Evolutionary conservation across 345 rosid species (phyloP), one percentile per base, ranked within the genome.

Genomic region (Eucalyptus victrix): DNA sequence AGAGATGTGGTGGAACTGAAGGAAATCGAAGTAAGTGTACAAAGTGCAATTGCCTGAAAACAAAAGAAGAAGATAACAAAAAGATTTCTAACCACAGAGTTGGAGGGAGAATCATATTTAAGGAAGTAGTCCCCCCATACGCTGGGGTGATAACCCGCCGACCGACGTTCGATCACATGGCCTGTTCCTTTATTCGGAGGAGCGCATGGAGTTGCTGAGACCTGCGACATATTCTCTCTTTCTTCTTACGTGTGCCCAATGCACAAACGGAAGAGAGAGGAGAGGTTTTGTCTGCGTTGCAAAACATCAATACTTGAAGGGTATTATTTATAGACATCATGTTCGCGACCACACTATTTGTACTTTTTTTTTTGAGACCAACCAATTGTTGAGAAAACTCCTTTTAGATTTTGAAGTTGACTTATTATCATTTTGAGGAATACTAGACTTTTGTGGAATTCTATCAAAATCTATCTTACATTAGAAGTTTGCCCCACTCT

Each of bases 61-160:
- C 34, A 26, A 58, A 58, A 58, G 34, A 6, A 30, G 72, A 65
- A 65, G 34, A 30, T 45, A 37, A 4, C 54, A 54, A 53, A 9
- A 14, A 16, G 28, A 83, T 81, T 7, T 7, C 49, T 12, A 72
- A 88, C 65, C 80, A 19, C 11, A 5, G 54, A 37, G 24, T 23
- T 26, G 23, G 47, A 53, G 15, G 89, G 34, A 42, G 89, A 65
- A 32, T 47, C 12, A 32, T 24, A 42, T 5, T 42, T 49, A 30
- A 89, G 90, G 86, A 92, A 89, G 26, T 87, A 60, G 14, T 90
- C 89, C 8, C 89, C 92, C 93, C 93, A 90, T 17, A 91, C 8
- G 37, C 24, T 89, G 4, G 92, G 92, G 50, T 86, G 90, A 86
- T 6, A 92, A 76, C 51, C 24, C 19, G 89, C 91, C 4, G 86